A percentile compares a stretch with the other conserved stretches of the same genome.
phyloP scores from a whole-genome alignment of 75 land plant species.

The Ceratopteris richardii region DNA sequence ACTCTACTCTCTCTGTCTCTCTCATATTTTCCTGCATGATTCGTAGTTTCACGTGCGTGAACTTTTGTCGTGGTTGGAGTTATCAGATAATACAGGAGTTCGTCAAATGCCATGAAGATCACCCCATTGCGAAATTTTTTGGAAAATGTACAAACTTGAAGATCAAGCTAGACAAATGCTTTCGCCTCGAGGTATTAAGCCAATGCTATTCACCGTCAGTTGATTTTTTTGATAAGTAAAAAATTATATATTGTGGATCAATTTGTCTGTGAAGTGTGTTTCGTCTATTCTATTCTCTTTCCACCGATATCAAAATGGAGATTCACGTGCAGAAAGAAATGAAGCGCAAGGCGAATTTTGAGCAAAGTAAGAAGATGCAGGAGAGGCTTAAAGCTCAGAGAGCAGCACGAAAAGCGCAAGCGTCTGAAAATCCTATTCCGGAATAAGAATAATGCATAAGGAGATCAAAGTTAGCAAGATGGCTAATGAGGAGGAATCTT shows the following conservation, averaged over 20 bases:
- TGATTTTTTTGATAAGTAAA: background rate
- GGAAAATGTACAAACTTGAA: conserved; percentile 73
- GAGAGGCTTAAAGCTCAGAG: conserved; percentile 52
- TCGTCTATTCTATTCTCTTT: background rate
- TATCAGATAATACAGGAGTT: conserved; percentile 72
- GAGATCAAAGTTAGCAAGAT: too few species aligned
- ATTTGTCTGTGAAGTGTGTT: background rate
- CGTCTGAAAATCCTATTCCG: too few species aligned
- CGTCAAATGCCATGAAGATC: conserved; percentile 76
- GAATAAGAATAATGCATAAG: too few species aligned
- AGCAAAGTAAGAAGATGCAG: conserved; percentile 61
- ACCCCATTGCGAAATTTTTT: conserved; percentile 75
- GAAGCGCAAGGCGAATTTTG: conserved; percentile 75
- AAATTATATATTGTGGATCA: too few species aligned
- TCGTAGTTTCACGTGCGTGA: background rate
- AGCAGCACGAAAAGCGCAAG: conserved; percentile 26
- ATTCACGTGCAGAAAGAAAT: conserved; percentile 45
- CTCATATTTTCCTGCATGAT: background rate
- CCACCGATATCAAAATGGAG: background rate
- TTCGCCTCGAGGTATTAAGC: conserved; percentile 60
- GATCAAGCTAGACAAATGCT: conserved; percentile 73
- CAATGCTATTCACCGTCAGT: background rate
- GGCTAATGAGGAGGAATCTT: too few species aligned
- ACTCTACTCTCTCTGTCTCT: conserved; percentile 5
- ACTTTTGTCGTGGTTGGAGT: background rate